phyloP scores from a whole-genome alignment of 495 filamentous ascomycete species.

The Aspergillus nidulans region DNA sequence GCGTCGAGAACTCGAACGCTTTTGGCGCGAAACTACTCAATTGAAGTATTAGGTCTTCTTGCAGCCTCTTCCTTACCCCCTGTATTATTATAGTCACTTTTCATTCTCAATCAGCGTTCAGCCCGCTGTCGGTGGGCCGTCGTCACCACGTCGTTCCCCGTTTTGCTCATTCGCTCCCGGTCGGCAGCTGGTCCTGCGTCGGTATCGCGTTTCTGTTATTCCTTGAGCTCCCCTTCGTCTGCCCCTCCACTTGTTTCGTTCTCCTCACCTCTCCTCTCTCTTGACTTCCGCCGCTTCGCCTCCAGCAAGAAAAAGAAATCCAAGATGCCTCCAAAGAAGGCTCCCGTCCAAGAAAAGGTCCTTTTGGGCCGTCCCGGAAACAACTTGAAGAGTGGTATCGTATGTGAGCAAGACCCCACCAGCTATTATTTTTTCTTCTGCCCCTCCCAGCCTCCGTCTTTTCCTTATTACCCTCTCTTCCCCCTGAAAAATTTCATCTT shows the following conservation, averaged over 20 bases:
- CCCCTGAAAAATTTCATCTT: conserved; percentile 20
- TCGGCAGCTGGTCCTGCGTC: conserved; percentile 52
- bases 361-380: conserved; percentile 91
- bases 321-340: conserved; percentile 53
- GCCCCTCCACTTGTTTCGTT: conserved; percentile 17
- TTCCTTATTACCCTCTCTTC: conserved; percentile 17
- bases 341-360: conserved; percentile 51
- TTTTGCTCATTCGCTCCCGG: conserved; percentile 34
- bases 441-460: conserved; percentile 27
- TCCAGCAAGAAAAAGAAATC: conserved; percentile 45
- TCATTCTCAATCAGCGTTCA: conserved; percentile 5
- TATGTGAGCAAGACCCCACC: conserved; percentile 60
- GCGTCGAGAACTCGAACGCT: neutral
- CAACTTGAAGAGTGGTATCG: conserved; percentile 99
- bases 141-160: conserved; percentile 39
- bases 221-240: conserved; percentile 24
- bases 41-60: neutral
- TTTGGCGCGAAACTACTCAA: neutral
- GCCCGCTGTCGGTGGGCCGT: conserved; percentile 30
- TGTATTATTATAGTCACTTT: neutral
- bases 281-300: conserved; percentile 37
- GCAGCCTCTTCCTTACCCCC: neutral
- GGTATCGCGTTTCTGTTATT: conserved; percentile 18
- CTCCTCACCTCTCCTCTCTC: conserved; percentile 23
- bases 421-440: conserved; percentile 26